Evolutionary conservation across 176 grass and related monocot species (phyloP), one percentile per base, ranked within the genome.

Genomic region (Bonia amplexicaulis): DNA sequence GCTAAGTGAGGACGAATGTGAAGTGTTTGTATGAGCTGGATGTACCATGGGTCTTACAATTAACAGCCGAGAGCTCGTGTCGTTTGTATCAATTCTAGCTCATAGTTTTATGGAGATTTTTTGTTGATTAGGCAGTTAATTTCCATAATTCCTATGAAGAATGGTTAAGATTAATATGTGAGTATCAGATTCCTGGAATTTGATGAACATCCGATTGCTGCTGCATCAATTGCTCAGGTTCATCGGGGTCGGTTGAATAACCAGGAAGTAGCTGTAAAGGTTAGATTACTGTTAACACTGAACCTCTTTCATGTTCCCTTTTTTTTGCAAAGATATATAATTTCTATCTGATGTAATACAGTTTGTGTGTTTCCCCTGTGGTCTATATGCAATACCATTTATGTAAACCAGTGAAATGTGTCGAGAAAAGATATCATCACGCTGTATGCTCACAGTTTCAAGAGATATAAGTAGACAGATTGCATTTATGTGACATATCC

Each of bases 211-310:
- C 93, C 93, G 37, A 92, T 95, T 88, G 93, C 95, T 91, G 95
- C 93, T 88, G 93, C 95, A 90, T 98, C 95, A 92, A 93, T 98
- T 93, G 93, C 95, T 90, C 95, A 98, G 85, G 95, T 98, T 58
- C 95, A 98, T 84, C 80, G 74, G 81, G 93, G 91, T 40, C 80
- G 90, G 41, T 85, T 98, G 89, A 90, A 85, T 76, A 93, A 89
- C 29, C 82, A 92, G 88, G 93, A 93, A 87, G 93, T 98, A 73
- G 93, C 95, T 85, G 89, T 98, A 47, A 98, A 98, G 93, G 93
- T 98, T 51, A 80, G 86, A 82, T 83, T 87, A 40, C 71, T 81
- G 80, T 61, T 68, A 63, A 76, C 39, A 72, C n/a, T 61, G 14
- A 3, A 69, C 44, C 57, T 49, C 3, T 83, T 93, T 74, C 23